Evolutionary conservation across 139 green algal genomes (phyloP).

Genomic region (Nannochloris sp.): DNA sequence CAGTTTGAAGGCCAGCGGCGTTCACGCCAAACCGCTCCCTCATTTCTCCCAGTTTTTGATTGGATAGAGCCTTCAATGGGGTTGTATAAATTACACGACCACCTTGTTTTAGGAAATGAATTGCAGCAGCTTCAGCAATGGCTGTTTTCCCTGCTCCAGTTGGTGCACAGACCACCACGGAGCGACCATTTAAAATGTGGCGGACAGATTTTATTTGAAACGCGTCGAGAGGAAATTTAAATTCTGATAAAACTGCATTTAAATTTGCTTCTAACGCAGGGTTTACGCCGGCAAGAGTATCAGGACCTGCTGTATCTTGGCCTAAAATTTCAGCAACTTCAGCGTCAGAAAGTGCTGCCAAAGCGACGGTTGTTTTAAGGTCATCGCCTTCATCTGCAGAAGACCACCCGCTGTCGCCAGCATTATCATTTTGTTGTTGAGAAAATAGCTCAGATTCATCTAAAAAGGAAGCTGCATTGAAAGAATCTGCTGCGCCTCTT

Average conservation of each 20-base stretch:
- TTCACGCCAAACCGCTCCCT: conserved; percentile 60
- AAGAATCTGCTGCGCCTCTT: neutral
- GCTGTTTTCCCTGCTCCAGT: conserved; percentile 96
- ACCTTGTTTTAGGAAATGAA: conserved; percentile 59
- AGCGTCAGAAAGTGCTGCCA: neutral
- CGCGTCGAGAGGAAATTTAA: conserved; percentile 62
- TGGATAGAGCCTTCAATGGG: conserved; percentile 80
- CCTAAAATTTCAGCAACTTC: conserved; percentile 52
- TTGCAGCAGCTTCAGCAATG: conserved; percentile 85
- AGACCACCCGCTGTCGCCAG: neutral
- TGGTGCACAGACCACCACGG: conserved; percentile 87
- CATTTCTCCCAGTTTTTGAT: conserved; percentile 90
- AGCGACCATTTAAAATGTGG: conserved; percentile 46
- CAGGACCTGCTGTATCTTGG: conserved; percentile 8
- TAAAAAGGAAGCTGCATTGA: neutral
- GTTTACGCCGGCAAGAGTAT: neutral
- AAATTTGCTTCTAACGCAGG: neutral
- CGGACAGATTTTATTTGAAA: conserved; percentile 63
- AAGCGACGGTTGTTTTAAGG: neutral
- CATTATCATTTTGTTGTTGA: neutral
- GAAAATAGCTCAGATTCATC: too few relatives aligned
- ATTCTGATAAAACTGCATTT: conserved; percentile 18
- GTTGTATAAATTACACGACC: conserved; percentile 87
- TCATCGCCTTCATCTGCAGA: conserved; percentile 1
- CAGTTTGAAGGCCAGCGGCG: conserved; percentile 77